A percentile compares a stretch with the other conserved stretches of the same genome.
Evolutionary conservation across 176 grass and related monocot species (phyloP).

Genomic region (Ananas comosus): DNA sequence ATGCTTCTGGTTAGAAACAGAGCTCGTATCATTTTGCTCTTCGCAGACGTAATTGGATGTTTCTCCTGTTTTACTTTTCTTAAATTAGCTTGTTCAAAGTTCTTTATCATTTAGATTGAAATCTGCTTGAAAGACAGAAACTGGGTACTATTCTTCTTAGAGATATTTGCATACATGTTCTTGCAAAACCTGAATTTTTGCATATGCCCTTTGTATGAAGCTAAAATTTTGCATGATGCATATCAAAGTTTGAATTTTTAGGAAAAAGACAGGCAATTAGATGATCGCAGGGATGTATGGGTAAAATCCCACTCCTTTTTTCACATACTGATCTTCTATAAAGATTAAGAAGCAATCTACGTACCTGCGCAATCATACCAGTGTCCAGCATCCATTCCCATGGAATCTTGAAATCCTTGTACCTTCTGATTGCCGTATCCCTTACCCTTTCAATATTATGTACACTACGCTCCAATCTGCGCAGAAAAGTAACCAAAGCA

Average conservation of each 20-base stretch:
- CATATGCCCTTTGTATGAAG: too few relatives aligned
- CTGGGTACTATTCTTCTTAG: neutral
- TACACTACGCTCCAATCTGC: constrained; percentile 78
- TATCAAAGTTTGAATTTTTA: too few relatives aligned
- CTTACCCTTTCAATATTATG: constrained; percentile 70
- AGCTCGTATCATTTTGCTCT: constrained; percentile 12
- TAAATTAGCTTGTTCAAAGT: neutral
- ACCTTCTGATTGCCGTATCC: constrained; percentile 69
- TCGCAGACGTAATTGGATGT: neutral
- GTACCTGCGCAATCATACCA: constrained; percentile 73
- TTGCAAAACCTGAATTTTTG: too few relatives aligned
- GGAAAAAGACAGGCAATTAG: too few relatives aligned
- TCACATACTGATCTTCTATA: constrained; percentile 7
- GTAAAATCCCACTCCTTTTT: constrained; percentile 4
- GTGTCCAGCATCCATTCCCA: constrained; percentile 99
- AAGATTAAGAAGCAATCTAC: constrained; percentile 12
- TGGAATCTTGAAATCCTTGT: constrained; percentile 77
- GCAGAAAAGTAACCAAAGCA: neutral
- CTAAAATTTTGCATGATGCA: too few relatives aligned
- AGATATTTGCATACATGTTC: too few relatives aligned
- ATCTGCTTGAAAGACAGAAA: neutral
- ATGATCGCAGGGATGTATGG: neutral
- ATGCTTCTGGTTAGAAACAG: constrained; percentile 18
- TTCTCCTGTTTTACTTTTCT: neutral
- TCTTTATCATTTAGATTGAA: neutral